Base-by-base conservation (phyloP, 1,284 basidiomycete genomes). In the Bjerkandera adusta region DNA sequence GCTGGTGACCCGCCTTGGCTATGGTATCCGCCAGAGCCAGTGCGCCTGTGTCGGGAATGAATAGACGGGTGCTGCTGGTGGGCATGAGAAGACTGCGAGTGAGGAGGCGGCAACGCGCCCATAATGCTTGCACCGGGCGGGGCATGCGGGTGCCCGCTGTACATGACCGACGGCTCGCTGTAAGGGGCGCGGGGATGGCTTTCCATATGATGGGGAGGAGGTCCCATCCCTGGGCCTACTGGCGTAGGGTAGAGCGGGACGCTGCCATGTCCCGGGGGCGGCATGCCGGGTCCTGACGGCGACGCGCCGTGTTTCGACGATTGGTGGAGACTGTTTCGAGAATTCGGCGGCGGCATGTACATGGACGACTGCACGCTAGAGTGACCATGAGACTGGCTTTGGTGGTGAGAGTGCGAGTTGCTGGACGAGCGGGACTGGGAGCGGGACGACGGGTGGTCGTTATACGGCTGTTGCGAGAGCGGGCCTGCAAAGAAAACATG, bases 101-200 rank as follows among this genome's bases (percentile, higher is more conserved):
- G 51, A 49, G 38, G 52, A 34, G 25, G 49, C 1, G 45, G 49
- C 1, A 43, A 36, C 15, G 45, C 25, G 36, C 45, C 41, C 33
- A 51, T 47, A 29, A 45, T 38, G 20, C 44, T 43, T 12, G 45
- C 32, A 12, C 48, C 43, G 3, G 43, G 48, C 22, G 46, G 46
- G 8, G 46, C 44, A 45, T 42, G 55, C 29, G 44, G 57, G 38
- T 54, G 47, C 2, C 52, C 52, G 30, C 55, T 57, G 54, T 65
- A 66, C 62, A 66, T 66, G 7, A 59, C 51, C 3, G 64, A 61
- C 1, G 60, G 64, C 34, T 66, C 66, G 32, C 56, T 54, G 26
- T 57, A 44, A 27, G 22, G 11, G 24, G 38, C 44, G 37, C 12
- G 49, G 51, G 44, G 49, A 49, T 33, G 40, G 50, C 40, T 52